phyloP scores from a whole-genome alignment of 306 rosid genomes.

The Prinsepia uniflora region DNA sequence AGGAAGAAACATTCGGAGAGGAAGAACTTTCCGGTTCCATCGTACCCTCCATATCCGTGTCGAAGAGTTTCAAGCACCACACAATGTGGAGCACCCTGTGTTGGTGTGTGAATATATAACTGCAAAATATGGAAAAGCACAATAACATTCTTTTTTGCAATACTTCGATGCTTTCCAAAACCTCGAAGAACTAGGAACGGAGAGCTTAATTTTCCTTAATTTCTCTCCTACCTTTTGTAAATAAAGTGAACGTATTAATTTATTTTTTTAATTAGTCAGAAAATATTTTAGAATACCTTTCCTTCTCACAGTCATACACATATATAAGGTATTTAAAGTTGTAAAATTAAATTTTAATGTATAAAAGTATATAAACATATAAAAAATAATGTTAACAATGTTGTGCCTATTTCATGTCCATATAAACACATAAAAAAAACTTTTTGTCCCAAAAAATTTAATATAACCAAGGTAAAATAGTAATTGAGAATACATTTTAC shows the following conservation, averaged over 20 bases:
- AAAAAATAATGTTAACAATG: too few relatives aligned
- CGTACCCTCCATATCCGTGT: conserved; percentile 38
- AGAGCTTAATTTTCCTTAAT: neutral
- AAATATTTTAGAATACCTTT: too few relatives aligned
- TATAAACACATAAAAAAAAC: too few relatives aligned
- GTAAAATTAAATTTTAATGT: too few relatives aligned
- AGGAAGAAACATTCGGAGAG: conserved; percentile 55
- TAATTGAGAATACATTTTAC: too few relatives aligned
- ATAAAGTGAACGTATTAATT: neutral
- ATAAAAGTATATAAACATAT: too few relatives aligned
- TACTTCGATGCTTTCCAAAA: conserved; percentile 10
- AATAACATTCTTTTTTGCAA: neutral
- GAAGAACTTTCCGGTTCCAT: conserved; percentile 25
- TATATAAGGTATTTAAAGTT: too few relatives aligned
- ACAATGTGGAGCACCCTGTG: conserved; percentile 43
- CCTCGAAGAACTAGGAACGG: neutral
- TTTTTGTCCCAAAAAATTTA: too few relatives aligned
- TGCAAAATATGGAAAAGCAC: neutral
- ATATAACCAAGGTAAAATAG: too few relatives aligned
- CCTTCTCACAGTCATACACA: too few relatives aligned
- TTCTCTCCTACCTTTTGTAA: neutral
- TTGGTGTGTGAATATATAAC: conserved; percentile 33
- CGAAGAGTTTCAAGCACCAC: conserved; percentile 51
- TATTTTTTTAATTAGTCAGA: too few relatives aligned
- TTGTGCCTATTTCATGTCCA: too few relatives aligned